A percentile compares a stretch with the other conserved stretches of the same genome.
These are phyloP conservation scores for Pseudozyma tsukubaensis DNA, from an alignment of 1,284 basidiomycete species.

Conservation along the genomic window DNA sequence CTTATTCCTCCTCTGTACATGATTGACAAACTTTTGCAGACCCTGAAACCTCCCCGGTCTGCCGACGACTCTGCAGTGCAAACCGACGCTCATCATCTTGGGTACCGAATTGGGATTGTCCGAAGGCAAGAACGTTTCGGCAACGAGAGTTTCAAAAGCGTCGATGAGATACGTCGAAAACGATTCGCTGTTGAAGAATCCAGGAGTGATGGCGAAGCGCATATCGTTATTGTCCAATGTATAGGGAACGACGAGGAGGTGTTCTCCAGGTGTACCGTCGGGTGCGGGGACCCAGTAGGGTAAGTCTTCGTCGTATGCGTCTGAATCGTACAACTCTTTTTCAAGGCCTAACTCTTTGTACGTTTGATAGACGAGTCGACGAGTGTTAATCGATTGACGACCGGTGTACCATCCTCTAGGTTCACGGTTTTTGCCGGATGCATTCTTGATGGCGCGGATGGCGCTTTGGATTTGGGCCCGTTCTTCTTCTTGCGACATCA, in stretches of 20 bases:
- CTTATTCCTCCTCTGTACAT: conserved; percentile 59
- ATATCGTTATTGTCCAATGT: conserved; percentile 70
- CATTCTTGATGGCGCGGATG: conserved; percentile 65
- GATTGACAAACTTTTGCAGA: conserved; percentile 69
- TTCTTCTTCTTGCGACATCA: conserved; percentile 65
- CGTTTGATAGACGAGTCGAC: conserved; percentile 64
- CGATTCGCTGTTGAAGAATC: conserved; percentile 68
- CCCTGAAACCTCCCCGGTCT: conserved; percentile 69
- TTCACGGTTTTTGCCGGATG: conserved; percentile 52
- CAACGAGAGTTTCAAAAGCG: conserved; percentile 69
- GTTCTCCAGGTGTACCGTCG: conserved; percentile 47
- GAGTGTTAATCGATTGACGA: conserved; percentile 63
- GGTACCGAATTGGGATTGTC: conserved; percentile 54
- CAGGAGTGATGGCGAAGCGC: conserved; percentile 68
- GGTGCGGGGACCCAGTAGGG: conserved; percentile 69
- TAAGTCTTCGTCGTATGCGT: conserved; percentile 70
- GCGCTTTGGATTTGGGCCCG: conserved; percentile 64
- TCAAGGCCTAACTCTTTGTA: conserved; percentile 59
- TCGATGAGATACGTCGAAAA: conserved; percentile 70
- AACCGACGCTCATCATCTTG: conserved; percentile 70
- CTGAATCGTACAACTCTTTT: conserved; percentile 61
- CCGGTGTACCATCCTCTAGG: conserved; percentile 70
- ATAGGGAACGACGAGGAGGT: conserved; percentile 69
- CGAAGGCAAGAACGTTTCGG: conserved; percentile 60
- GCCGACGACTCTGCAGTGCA: conserved; percentile 70